Conservation (phyloP, 257 asterid genomes). For the Gentiana dahurica region DNA sequence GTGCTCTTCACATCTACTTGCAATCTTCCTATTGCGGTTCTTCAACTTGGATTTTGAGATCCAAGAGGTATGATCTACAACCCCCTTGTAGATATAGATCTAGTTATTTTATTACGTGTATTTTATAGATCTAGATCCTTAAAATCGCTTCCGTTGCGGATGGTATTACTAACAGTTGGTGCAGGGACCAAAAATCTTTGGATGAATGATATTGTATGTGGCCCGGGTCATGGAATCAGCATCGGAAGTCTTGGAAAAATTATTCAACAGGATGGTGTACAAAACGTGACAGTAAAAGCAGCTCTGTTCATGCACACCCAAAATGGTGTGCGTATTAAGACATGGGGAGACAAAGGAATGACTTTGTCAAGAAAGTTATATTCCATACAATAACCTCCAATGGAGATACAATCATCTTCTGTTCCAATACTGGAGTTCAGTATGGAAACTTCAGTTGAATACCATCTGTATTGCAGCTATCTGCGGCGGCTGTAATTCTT, state of each 20-base stretch:
- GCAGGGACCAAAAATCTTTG: constrained; percentile 20
- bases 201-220: constrained; percentile 18
- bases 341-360: constrained; percentile 65
- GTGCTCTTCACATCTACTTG: too few species aligned
- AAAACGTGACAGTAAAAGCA: constrained; percentile 38
- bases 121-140: too few species aligned
- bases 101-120: too few species aligned
- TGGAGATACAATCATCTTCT: constrained; percentile 25
- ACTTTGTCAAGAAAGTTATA: constrained; percentile 31
- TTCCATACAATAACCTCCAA: constrained; percentile 28
- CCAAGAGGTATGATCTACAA: too few species aligned
- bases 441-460: constrained; percentile 17
- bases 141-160: too few species aligned
- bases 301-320: constrained; percentile 30
- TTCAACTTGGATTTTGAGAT: too few species aligned
- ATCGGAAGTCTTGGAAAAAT: constrained; percentile 28
- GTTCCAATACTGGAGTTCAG: constrained; percentile 16
- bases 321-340: constrained; percentile 48
- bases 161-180: too few species aligned
- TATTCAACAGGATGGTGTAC: constrained; percentile 38
- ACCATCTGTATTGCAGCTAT: constrained; percentile 25
- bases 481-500: constrained; percentile 13
- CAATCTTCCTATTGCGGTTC: too few species aligned
- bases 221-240: constrained; percentile 17
- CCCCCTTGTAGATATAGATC: too few species aligned